Evolutionary conservation across 345 rosid genomes (phyloP).

Genomic region (Eucalyptus sp.): DNA sequence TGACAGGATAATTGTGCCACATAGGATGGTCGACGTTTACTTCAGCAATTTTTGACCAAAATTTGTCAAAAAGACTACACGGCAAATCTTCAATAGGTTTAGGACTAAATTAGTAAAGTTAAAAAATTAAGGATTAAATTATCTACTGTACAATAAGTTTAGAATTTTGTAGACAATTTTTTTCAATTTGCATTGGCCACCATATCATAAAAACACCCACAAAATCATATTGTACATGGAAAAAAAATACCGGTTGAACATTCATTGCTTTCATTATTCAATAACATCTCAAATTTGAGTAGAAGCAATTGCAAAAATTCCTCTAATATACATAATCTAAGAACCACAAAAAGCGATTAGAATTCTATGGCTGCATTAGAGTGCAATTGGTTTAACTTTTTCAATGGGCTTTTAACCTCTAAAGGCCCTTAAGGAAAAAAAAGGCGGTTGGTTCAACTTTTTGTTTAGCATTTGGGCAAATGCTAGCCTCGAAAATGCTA

Average conservation of each 20-base stretch:
- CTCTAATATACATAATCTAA: not conserved
- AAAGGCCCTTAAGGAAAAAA: too few relatives aligned
- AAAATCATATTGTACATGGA: not conserved
- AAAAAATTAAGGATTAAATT: not conserved
- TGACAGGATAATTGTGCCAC: not conserved
- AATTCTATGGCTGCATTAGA: not conserved
- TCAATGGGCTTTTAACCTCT: rapidly evolving
- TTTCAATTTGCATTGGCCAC: not conserved
- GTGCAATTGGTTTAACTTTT: too few relatives aligned
- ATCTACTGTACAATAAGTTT: not conserved
- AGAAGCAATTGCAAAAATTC: not conserved
- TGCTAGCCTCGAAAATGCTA: too few relatives aligned
- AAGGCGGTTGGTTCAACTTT: too few relatives aligned
- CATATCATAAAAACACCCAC: not conserved
- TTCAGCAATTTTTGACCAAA: rapidly evolving
- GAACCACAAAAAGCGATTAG: not conserved
- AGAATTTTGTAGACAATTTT: not conserved
- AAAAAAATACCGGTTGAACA: not conserved
- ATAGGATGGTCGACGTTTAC: not conserved
- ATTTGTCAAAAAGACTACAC: not conserved
- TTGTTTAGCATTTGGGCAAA: too few relatives aligned
- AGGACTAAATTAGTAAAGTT: not conserved
- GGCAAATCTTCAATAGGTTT: not conserved
- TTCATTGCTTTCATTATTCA: not conserved
- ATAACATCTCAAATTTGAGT: not conserved